Evolutionary conservation across 768 basidiomycete species (phyloP).

Genomic region (Panaeolus cyanescens): DNA sequence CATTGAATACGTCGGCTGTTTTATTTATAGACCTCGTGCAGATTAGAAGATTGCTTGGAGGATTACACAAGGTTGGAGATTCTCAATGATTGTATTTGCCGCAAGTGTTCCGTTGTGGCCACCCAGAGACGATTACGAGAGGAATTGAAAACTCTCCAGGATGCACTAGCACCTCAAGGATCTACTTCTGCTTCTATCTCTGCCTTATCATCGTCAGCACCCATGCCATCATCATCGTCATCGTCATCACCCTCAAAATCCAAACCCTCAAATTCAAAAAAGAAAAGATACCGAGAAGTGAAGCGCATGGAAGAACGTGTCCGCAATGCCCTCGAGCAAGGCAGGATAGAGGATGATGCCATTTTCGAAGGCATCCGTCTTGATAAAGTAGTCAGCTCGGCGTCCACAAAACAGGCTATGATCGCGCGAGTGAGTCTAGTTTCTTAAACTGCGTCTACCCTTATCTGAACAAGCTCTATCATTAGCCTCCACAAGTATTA

Average conservation of each 20-base stretch:
- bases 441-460: background rate
- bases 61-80: constrained; percentile 90
- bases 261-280: constrained; percentile 68
- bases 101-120: constrained; percentile 83
- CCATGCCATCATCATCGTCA: constrained; percentile 14
- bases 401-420: constrained; percentile 91
- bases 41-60: constrained; percentile 79
- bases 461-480: background rate
- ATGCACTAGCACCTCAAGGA: constrained; percentile 30
- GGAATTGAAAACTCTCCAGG: constrained; percentile 62
- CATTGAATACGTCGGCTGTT: constrained; percentile 6
- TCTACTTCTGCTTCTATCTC: background rate
- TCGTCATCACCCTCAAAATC: constrained; percentile 22
- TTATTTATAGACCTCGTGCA: constrained; percentile 54
- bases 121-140: constrained; percentile 66
- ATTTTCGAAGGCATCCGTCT: constrained; percentile 71
- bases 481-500: constrained; percentile 81
- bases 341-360: constrained; percentile 76
- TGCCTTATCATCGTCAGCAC: constrained; percentile 3
- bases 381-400: constrained; percentile 72
- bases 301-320: constrained; percentile 65
- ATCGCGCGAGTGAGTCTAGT: constrained; percentile 70
- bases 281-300: constrained; percentile 73
- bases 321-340: constrained; percentile 64
- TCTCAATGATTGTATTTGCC: constrained; percentile 90